Conservation (phyloP, 2,329 filamentous ascomycete genomes). For the Cercospora janseana region DNA sequence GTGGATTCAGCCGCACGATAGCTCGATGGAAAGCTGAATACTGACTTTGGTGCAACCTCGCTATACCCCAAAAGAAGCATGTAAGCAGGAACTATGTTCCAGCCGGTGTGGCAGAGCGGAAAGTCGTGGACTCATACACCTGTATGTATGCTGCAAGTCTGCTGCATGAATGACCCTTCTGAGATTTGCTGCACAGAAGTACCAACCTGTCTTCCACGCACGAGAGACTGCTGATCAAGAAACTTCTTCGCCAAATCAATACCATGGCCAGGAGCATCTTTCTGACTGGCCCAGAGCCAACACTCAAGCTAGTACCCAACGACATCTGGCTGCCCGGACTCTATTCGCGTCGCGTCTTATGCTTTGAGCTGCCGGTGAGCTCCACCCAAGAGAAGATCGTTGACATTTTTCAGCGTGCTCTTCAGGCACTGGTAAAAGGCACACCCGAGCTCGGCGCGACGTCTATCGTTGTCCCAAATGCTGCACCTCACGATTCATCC, state of each 20-base stretch:
- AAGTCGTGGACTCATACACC: too few species aligned
- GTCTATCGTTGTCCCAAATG: slow-evolving; percentile 17
- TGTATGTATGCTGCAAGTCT: too few species aligned
- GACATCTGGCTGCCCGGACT: slow-evolving; percentile 27
- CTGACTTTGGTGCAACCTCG: too few species aligned
- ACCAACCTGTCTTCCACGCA: too few species aligned
- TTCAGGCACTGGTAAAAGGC: slow-evolving; percentile 25
- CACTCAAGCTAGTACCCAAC: slow-evolving; percentile 23
- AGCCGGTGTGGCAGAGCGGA: too few species aligned
- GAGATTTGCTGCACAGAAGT: too few species aligned
- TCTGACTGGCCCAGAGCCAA: slow-evolving; percentile 22
- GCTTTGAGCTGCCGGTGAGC: slow-evolving; percentile 19
- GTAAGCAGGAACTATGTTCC: too few species aligned
- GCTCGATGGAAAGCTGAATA: too few species aligned
- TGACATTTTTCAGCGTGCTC: slow-evolving; percentile 16
- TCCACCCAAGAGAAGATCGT: slow-evolving; percentile 22
- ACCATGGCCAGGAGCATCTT: slow-evolving; percentile 20
- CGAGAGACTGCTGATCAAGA: too few species aligned
- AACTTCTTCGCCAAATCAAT: not conserved
- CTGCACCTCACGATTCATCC: slow-evolving; percentile 17
- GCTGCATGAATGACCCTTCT: too few species aligned
- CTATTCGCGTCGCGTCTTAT: slow-evolving; percentile 24
- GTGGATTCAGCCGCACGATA: too few species aligned
- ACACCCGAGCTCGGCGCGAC: slow-evolving; percentile 26
- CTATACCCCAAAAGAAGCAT: too few species aligned